Evolutionary conservation across 2,329 filamentous ascomycete species (phyloP).

Genomic region (Ophiocordyceps sinensis): DNA sequence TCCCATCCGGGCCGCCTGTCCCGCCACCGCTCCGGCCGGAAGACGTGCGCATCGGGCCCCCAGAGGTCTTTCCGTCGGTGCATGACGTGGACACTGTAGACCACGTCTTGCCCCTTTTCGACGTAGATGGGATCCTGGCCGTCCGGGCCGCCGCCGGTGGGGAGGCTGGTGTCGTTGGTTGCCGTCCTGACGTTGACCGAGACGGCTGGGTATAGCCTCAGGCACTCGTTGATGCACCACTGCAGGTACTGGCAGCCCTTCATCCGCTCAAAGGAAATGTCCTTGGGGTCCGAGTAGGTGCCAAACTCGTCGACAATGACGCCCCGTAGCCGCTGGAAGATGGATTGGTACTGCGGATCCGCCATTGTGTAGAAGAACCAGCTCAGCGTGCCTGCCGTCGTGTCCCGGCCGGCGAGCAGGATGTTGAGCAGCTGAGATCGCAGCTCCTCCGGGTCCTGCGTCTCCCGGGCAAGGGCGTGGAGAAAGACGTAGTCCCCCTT

Average conservation of each 20-base stretch:
- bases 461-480: constrained; percentile 17
- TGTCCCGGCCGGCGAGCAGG: constrained; percentile 38
- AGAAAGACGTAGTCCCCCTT: constrained; percentile 16
- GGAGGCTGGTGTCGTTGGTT: constrained; percentile 30
- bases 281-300: constrained; percentile 13
- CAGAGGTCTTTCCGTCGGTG: constrained; percentile 23
- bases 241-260: constrained; percentile 11
- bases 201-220: constrained; percentile 10
- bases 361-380: constrained; percentile 31
- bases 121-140: constrained; percentile 33
- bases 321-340: constrained; percentile 27
- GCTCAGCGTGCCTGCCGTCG: constrained; percentile 33
- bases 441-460: constrained; percentile 10
- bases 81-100: constrained; percentile 20
- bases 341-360: constrained; percentile 15
- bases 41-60: constrained; percentile 23
- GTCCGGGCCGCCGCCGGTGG: constrained; percentile 34
- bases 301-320: constrained; percentile 36
- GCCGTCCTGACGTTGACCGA: constrained; percentile 10
- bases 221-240: constrained; percentile 10
- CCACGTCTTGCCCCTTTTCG: constrained; percentile 27
- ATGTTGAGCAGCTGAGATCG: constrained; percentile 20
- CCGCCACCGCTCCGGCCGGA: constrained; percentile 25
- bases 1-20: constrained; percentile 11
- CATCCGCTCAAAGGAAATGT: constrained; percentile 11